Base-by-base conservation (phyloP, 352 stramenopile genomes). In the Phytophthora brassicae region DNA sequence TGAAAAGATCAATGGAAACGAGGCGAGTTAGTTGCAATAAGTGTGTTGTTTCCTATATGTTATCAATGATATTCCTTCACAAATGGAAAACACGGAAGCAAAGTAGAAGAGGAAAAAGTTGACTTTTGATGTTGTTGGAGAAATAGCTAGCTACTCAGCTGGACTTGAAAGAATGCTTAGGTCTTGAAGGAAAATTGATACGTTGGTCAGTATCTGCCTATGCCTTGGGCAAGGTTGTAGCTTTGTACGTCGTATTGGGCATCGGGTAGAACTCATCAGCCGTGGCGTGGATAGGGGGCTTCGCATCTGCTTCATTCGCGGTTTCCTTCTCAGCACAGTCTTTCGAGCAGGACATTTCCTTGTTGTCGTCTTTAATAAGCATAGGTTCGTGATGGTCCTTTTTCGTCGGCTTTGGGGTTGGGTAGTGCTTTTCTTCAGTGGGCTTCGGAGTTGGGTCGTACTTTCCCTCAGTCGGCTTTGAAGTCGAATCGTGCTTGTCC, bases 191-290 rank as follows among this genome's bases (percentile, higher is more conserved):
- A 43, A 41, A 41, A 12, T 41, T 17, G 35, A 16, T 19, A 6
- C n/a, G 35, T 41, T n/a, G 35, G 35, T 19, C 12, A n/a, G 9
- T 41, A 17, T 8, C n/a, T 41, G 35, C 3, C 31, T 55, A 68
- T 13, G 38, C 26, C 9, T 69, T 60, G 47, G 14, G 16, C 35
- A 17, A 20, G 7, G 44, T 38, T 48, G 50, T 28, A 16, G 60
- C 54, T 31, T 73, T 73, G 60, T 69, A 73, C 6, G 65, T 69
- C 44, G 60, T 69, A 49, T 69, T 66, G 26, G 60, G 54, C 65
- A 52, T 60, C 6, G 64, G 58, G 19, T 53, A 63, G 7, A 68
- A 24, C 14, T 60, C 47, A 2, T 48, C 5, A 42, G 44, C 57
- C 0, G 52, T 64, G 9, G 26, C 42, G 44, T 69, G 66, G 43